phyloP scores from a whole-genome alignment of 1,284 basidiomycete genomes.

The Naganishia cerealis region DNA sequence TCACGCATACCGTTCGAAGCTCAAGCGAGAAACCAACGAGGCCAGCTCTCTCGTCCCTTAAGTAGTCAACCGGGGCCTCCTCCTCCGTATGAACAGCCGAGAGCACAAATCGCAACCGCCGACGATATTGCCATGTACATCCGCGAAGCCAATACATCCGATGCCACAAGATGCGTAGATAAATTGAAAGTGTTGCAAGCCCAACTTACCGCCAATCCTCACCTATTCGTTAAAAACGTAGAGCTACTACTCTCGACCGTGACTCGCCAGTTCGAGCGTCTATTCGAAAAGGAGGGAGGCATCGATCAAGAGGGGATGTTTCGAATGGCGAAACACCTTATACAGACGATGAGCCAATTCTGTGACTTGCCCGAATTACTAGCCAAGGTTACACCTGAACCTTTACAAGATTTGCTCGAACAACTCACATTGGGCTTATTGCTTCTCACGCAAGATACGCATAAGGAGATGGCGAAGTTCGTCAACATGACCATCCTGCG shows the following conservation, averaged over 20 bases:
- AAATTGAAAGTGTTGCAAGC: slow-evolving; percentile 88
- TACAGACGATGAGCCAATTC: slow-evolving; percentile 88
- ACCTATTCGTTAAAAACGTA: slow-evolving; percentile 54
- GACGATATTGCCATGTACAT: background rate
- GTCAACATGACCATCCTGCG: slow-evolving; percentile 98
- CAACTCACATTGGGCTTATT: slow-evolving; percentile 84
- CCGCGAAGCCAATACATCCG: slow-evolving; percentile 44
- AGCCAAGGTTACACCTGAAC: slow-evolving; percentile 70
- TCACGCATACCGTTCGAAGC: background rate
- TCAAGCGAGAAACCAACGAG: background rate
- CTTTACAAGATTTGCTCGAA: slow-evolving; percentile 72
- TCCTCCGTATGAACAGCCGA: background rate
- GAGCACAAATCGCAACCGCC: background rate
- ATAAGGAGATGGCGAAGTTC: slow-evolving; percentile 86
- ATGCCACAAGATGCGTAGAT: slow-evolving; percentile 82
- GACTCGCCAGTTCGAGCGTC: slow-evolving; percentile 80
- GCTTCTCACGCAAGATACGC: slow-evolving; percentile 74
- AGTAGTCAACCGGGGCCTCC: slow-evolving; percentile 2
- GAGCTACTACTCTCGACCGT: slow-evolving; percentile 78
- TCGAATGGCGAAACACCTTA: slow-evolving; percentile 89
- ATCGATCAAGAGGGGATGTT: slow-evolving; percentile 74
- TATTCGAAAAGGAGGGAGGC: slow-evolving; percentile 76
- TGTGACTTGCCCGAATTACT: slow-evolving; percentile 80
- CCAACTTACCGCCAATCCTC: slow-evolving; percentile 70
- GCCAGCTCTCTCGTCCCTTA: background rate